Base-by-base conservation (phyloP, 129 eudicot genomes). In the Lactuca saligna region DNA sequence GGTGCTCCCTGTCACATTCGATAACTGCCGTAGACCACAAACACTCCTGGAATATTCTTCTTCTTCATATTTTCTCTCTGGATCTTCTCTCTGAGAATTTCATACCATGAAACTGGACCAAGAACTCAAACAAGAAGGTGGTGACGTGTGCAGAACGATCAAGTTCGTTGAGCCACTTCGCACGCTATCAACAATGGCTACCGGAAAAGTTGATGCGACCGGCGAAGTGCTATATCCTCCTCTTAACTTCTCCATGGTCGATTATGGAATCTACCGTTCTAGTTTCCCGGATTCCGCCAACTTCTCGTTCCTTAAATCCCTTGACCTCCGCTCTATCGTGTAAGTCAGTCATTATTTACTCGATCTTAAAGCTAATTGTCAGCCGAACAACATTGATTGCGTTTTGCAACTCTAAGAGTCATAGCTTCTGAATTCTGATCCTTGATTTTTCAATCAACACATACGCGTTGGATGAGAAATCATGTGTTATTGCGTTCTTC, bases 241-340 rank as follows among this genome's bases (percentile, higher is more conserved):
- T 10, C 78, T 92, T 61, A 92, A 92, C 78, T 91, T 92, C 70
- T 79, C 96, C 8, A 75, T 82, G 93, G 98, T 92, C 44, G 98
- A 92, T 59, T 68, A 76, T 42, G 98, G 98, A 68, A 83, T 92
- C 54, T 92, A 75, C 70, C 71, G 98, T 39, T 92, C 96, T 20
- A 91, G 98, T 8, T 88, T 88, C 62, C 98, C 98, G 0, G 89
- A 92, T 38, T 35, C 78, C 17, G 71, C 80, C 75, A 88, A 88
- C 81, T 88, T 92, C 70, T 37, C 89, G 42, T 91, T 88, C 68
- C 78, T 92, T 17, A 81, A 86, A 73, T 48, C 96, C 46, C 85
- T 92, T 32, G 88, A 86, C 48, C 95, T 92, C 32, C 91, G 96
- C 29, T 88, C 96, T 29, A 86, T 92, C 73, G 69, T 92, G 98